These are phyloP conservation scores for Fraxinus cuspidata DNA, from an alignment of 257 asterid species.

Conservation along the genomic window DNA sequence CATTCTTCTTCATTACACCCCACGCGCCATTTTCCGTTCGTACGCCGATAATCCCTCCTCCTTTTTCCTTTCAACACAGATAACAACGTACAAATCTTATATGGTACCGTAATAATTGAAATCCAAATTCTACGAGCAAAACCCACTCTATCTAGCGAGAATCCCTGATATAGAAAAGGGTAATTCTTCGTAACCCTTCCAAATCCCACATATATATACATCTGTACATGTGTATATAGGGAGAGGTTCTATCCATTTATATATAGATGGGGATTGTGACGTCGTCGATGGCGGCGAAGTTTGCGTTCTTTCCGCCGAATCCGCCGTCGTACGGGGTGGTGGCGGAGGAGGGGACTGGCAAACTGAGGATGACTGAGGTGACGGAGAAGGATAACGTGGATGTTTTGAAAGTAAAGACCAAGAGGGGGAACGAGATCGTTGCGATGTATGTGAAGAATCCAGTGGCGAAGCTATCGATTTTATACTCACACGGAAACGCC, in stretches of 20 bases:
- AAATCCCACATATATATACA: background rate
- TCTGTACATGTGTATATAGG: background rate
- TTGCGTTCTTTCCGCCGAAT: conserved; percentile 91
- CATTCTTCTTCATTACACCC: conserved; percentile 16
- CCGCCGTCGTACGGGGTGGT: conserved; percentile 79
- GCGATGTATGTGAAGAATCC: conserved; percentile 81
- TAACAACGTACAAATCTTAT: conserved; percentile 25
- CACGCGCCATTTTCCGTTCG: conserved; percentile 60
- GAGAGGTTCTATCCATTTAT: background rate
- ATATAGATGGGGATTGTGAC: conserved; percentile 78
- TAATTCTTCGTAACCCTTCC: background rate
- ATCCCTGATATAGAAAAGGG: background rate
- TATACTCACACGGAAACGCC: conserved; percentile 98
- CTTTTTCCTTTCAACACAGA: conserved; percentile 27
- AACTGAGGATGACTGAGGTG: conserved; percentile 82
- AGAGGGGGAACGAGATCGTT: conserved; percentile 75
- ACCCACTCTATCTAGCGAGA: background rate
- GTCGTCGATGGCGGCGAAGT: conserved; percentile 92
- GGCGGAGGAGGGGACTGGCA: conserved; percentile 57
- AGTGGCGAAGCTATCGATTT: conserved; percentile 66
- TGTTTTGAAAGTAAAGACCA: conserved; percentile 73
- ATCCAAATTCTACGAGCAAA: conserved; percentile 21
- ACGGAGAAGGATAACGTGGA: conserved; percentile 75
- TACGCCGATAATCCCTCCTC: conserved; percentile 66
- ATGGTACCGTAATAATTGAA: conserved; percentile 19